Evolutionary conservation across 257 asterid genomes (phyloP), one percentile per base, ranked within the genome.

Genomic region (Solanum acaule): DNA sequence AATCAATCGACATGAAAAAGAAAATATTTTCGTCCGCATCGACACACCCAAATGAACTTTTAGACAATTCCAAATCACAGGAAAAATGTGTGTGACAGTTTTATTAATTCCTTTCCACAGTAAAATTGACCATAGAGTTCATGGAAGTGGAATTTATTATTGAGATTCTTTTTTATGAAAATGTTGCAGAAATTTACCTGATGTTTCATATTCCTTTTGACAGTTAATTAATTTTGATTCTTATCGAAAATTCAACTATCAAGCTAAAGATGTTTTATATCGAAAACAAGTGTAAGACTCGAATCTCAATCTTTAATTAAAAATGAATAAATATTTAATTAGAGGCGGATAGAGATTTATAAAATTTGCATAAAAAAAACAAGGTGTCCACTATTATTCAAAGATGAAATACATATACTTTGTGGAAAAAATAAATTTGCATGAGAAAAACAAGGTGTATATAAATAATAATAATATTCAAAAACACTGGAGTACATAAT

Each of bases 201-300:
- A 20, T 42, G 1, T 38, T 15, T 22, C 14, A 5, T 77, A 40
- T 8, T 77, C 3, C 0, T 78, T n/a, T 77, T 40, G 23, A 76
- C 13, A 22, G 1, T 16, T 0, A 6, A 15, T 16, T 79, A 42
- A 79, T 79, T 37, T 75, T 2, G 7, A 22, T 75, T 75, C 11
- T 3, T 75, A 1, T 3, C 0, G 25, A 22, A 75, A 75, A 22
- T 22, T 22, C 1, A 22, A 75, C 2, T 4, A 0, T 11, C 18
- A 75, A 0, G 4, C 3, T 75, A 75, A 22, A 37, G 1, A 11
- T 75, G 2, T 34, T 33, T 33, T 9, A 0, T 20, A 35, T 22
- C 0, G 13, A 75, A 75, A 5, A 73, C 0, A 0, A 37, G 0
- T 20, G 12, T 6, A 22, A 33, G 1, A 3, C 10, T 37, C 3